Evolutionary conservation across 495 filamentous ascomycete species (phyloP), one percentile per base, ranked within the genome.

Genomic region (Penicillium waksmanii): DNA sequence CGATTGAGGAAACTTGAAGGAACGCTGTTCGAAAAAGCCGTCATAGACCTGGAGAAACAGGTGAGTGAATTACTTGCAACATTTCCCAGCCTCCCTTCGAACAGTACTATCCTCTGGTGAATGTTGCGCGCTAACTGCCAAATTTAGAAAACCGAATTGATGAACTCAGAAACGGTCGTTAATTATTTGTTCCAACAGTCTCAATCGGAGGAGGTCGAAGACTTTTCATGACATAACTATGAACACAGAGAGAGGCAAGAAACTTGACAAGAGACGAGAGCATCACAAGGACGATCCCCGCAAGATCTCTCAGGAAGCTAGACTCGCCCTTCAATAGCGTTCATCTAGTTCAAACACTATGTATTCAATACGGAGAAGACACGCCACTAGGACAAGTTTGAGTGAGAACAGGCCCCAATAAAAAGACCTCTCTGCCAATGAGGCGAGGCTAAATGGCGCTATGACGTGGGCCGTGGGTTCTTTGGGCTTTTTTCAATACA

Each of bases 1-100:
- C 76, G 73, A 44, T 73, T 93, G 33, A 78, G 86, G 53, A 73
- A 72, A 6, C 66, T 89, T 21, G 91, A 96, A 66, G 72, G 64
- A 9, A 70, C 66, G 4, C 64, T 93, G 44, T 66, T 96, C 52
- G 73, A 86, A 61, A 74, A 66, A 54, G 82, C 77, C 6, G 73
- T 83, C 38, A 65, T 78, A 36, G 68, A 77, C 34, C 74, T 94
- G 31, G 82, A 86, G 58, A 69, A 80, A 35, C 76, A 90, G 85
- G 90, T 92, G 78, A 77, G 72, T 63, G 17, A 7, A 17, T 10
- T 19, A 44, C 12, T 27, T 48, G 19, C 12, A 19, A 12, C 46
- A 19, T 3, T 27, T 48, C 9, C n/a, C 17, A 46, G 9, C 19
- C 9, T 27, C 11, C 46, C 46, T 40, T 49, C 17, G 10, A 31